Evolutionary conservation across 306 rosid genomes (phyloP), one percentile per base, ranked within the genome.

Genomic region (Trichosanthes cucumerina): DNA sequence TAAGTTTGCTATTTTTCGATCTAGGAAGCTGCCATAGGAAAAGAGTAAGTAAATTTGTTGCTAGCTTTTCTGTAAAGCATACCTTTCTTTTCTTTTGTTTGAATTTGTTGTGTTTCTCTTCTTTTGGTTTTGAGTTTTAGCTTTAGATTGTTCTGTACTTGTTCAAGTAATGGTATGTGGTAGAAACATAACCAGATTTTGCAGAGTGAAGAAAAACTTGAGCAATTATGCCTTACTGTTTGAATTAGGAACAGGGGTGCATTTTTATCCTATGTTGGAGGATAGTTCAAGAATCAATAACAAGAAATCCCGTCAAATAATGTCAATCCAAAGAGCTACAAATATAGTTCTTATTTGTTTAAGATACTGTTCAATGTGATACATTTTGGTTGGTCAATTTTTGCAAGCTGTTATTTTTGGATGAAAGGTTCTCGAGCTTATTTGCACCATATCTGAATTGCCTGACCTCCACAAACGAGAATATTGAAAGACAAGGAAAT

Each of bases 1-100:
- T 38, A 95, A 92, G 80, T 95, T 90, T 14, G 91, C 97, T 0
- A 85, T 88, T 86, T 86, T 88, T 75, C 89, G 82, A 66, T 83
- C 86, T 4, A 87, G 91, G 66, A 88, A 85, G 81, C 69, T 85
- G 76, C 86, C 85, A 3, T 33, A 46, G 71, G 24, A 47, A 28
- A 31, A 24, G 1, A 28, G 78, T 50, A 80, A 78, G 80, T 80
- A 24, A 73, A 71, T 33, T 34, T 33, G 5, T 54, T 72, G 47
- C 15, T 54, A 39, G 36, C 44, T 71, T 69, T 39, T 19, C 8
- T 52, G 5, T 6, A 33, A 76, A 36, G 3, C 2, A 9, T 69
- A 39, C 75, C 4, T n/a, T 39, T 34, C 26, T 28, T 5, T 31
- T 54, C 12, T 11, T 52, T 52, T 49, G 62, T 50, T 19, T 74